Conservation (phyloP, 176 grass and related monocot genomes). For the bread wheat (Triticum aestivum) region IWGSC_CS_RefSeq_v2.1 NC_057794.1:360259353-360259852, state of each 20-base stretch:
- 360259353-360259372: background rate
- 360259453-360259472: background rate
- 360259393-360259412: background rate
- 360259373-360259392: background rate
- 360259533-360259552: constrained; percentile 17
- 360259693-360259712: constrained; percentile 17
- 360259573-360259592: constrained; percentile 67
- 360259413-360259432: background rate
- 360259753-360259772: background rate
- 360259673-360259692: background rate
- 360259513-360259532: constrained; percentile 12
- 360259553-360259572: constrained; percentile 48
- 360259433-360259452: background rate
- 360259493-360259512: background rate
- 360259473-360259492: constrained; percentile 37
- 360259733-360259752: background rate
- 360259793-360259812: constrained; percentile 12
- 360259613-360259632: background rate
- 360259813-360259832: background rate
- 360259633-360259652: background rate
- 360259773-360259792: background rate
- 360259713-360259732: background rate
- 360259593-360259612: background rate
- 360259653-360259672: background rate
- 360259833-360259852: background rate